Base-by-base conservation (phyloP, 129 eudicot species). In the Artemisia annua region DNA sequence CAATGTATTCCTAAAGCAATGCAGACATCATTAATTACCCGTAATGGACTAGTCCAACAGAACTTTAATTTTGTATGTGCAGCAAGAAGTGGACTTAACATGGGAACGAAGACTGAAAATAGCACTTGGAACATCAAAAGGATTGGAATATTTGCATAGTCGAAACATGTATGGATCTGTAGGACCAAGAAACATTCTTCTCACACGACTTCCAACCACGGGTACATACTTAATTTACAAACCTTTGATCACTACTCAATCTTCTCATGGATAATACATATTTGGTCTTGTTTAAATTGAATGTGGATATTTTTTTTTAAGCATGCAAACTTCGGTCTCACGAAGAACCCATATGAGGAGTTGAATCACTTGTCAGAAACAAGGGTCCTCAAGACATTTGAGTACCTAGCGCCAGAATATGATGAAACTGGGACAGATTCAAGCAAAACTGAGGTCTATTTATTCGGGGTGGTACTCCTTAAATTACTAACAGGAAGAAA, bases 21-120 rank as follows among this genome's bases (percentile, higher is more conserved):
- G 44, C 44, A 39, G 10, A 39, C 44, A 39, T 39, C 44, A 7
- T 39, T 39, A 39, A 7, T 39, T 39, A 39, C 9, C 9, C 9
- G 9, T 39, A 5, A 39, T 7, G 9, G 10, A 39, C 44, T 39
- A 39, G 44, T 39, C 44, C 44, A 39, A 6, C 1, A 39, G 9
- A 39, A 39, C 44, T 39, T 7, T 39, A 7, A 39, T 6, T 39
- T 39, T 39, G 44, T 39, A 39, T 39, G 44, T 39, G 44, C 1
- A 39, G 44, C 44, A 39, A 39, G 44, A 39, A 39, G 7, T 39
- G 44, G 44, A 39, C 44, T 39, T 39, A 72, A 82, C 87, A 43
- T 85, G 90, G 90, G 84, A 82, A 16, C 82, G 81, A 73, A 79
- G 90, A 56, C 43, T 85, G 30, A 69, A 73, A 60, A 85, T 85